Conservation (phyloP, 192 early-diverging fungal species). For the Entophlyctis luteolus region DNA sequence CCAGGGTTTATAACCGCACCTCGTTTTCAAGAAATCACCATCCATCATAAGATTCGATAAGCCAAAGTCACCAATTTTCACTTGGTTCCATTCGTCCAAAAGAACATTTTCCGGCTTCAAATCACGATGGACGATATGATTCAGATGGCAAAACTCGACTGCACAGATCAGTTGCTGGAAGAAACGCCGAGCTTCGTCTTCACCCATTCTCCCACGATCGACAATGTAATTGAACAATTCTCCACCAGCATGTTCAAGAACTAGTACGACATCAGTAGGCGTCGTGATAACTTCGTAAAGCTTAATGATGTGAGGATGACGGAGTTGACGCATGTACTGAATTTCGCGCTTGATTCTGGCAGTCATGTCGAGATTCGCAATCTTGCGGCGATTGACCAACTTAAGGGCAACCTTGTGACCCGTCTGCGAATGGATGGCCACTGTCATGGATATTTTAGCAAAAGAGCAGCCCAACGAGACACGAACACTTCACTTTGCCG, state of each 20-base stretch:
- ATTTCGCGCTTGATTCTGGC: constrained; percentile 94
- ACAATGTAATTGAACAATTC: constrained; percentile 96
- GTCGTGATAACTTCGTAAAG: constrained; percentile 98
- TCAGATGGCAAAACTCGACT: constrained; percentile 56
- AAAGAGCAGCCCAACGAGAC: background rate
- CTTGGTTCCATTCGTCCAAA: constrained; percentile 51
- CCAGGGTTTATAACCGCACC: constrained; percentile 56
- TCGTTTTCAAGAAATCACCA: constrained; percentile 55
- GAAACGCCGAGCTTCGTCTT: constrained; percentile 50
- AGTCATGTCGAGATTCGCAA: constrained; percentile 93
- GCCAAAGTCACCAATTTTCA: constrained; percentile 63
- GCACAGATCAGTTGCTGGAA: constrained; percentile 59
- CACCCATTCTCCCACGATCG: constrained; percentile 61
- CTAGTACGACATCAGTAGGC: constrained; percentile 94
- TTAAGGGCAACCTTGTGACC: constrained; percentile 95
- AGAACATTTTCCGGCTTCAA: constrained; percentile 59
- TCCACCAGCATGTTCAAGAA: constrained; percentile 92
- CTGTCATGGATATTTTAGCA: constrained; percentile 39
- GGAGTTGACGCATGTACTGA: constrained; percentile 83
- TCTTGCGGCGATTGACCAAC: constrained; percentile 88
- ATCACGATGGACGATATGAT: constrained; percentile 59
- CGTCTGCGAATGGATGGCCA: constrained; percentile 92
- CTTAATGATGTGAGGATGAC: constrained; percentile 98
- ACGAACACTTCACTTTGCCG: constrained; percentile 96
- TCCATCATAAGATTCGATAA: constrained; percentile 51